phyloP scores from a whole-genome alignment of 177 flowering plant genomes.

The Telopea speciosissima region DNA sequence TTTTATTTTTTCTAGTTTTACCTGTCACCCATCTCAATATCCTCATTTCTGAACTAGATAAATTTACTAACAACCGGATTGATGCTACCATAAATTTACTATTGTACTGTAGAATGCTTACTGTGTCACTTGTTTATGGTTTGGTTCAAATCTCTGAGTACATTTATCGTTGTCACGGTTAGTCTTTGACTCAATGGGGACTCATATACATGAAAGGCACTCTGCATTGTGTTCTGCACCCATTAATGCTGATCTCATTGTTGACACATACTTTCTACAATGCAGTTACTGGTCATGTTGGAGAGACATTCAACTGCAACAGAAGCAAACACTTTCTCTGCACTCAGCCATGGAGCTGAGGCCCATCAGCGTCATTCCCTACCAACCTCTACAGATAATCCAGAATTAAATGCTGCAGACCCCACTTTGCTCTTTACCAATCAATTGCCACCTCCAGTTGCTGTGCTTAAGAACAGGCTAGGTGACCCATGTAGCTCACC shows the following conservation, averaged over 20 bases:
- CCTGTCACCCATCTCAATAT: no score
- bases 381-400: slow-evolving; percentile 15
- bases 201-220: no score
- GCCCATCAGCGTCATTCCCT: slow-evolving; percentile 14
- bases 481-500: slow-evolving; percentile 32
- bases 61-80: no score
- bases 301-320: slow-evolving; percentile 27
- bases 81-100: no score
- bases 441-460: slow-evolving; percentile 17
- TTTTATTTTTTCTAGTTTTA: no score
- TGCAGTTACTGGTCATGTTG: slow-evolving; percentile 46
- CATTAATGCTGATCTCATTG: neutral
- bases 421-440: slow-evolving; percentile 9
- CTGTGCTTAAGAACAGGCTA: slow-evolving; percentile 18
- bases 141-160: no score
- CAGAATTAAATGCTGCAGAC: slow-evolving; percentile 9
- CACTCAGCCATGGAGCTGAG: slow-evolving; percentile 14
- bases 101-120: no score
- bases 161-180: no score
- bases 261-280: neutral
- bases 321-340: slow-evolving; percentile 14
- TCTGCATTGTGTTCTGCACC: neutral
- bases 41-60: no score
- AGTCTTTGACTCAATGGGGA: no score
- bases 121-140: no score